A percentile compares a stretch with the other conserved stretches of the same genome.
Evolutionary conservation across 805 yeast genomes (phyloP).

Genomic region (Candida sonorensis): DNA sequence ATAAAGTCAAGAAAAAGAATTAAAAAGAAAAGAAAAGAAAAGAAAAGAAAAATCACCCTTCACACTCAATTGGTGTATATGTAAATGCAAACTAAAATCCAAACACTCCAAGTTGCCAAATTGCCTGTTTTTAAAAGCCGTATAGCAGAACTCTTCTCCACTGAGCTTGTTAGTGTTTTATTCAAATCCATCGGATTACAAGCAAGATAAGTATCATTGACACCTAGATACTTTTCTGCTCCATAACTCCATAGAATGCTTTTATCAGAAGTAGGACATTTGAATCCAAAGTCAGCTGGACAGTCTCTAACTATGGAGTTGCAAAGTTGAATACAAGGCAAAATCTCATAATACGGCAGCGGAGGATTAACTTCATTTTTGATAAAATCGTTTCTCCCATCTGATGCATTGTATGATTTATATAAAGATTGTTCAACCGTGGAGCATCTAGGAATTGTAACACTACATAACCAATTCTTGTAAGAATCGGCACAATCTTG

Average conservation of each 20-base stretch:
- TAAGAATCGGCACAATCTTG: constrained; percentile 65
- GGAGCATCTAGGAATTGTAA: constrained; percentile 81
- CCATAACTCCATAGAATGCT: constrained; percentile 34
- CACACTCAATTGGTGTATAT: too few species aligned
- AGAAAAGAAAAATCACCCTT: too few species aligned
- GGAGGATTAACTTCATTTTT: constrained; percentile 48
- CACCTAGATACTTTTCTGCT: constrained; percentile 30
- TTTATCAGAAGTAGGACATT: constrained; percentile 52
- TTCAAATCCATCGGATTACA: constrained; percentile 36
- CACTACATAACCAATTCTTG: constrained; percentile 84
- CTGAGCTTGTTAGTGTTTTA: constrained; percentile 3
- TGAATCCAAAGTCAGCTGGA: constrained; percentile 68
- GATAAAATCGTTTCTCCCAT: constrained; percentile 57
- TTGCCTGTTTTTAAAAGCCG: background rate
- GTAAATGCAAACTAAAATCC: too few species aligned
- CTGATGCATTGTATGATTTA: constrained; percentile 35
- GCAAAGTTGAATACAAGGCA: constrained; percentile 84
- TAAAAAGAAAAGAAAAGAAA: too few species aligned
- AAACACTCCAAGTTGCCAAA: constrained; percentile 4
- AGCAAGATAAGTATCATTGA: constrained; percentile 19
- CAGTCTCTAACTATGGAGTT: constrained; percentile 75
- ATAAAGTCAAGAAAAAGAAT: too few species aligned
- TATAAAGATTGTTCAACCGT: constrained; percentile 40
- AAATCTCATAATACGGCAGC: constrained; percentile 60
- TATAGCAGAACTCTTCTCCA: too few species aligned